These are phyloP conservation scores for Pyronema domesticum DNA, from an alignment of 495 filamentous ascomycete species.

Conservation along the genomic window DNA sequence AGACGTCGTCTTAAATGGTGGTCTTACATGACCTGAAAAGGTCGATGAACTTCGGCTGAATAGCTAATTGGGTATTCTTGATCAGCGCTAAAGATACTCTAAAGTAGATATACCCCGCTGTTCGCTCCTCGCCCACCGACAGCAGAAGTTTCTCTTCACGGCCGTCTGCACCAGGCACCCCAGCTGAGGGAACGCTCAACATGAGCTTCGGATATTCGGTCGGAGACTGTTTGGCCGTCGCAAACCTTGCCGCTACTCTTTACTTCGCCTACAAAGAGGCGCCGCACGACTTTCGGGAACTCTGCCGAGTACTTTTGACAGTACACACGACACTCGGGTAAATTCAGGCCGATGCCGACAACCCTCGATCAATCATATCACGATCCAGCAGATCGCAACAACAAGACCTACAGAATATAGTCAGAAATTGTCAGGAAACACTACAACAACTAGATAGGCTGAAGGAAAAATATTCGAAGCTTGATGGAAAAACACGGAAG, in stretches of 20 bases:
- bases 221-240: slow-evolving; percentile 15
- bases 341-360: neutral
- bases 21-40: no score
- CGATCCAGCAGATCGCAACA: neutral
- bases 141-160: no score
- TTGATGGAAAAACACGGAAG: neutral
- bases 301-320: neutral
- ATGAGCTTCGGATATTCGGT: slow-evolving; percentile 16
- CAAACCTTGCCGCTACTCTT: slow-evolving; percentile 3
- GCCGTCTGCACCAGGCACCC: no score
- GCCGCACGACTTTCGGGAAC: neutral
- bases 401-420: neutral
- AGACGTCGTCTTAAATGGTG: no score
- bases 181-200: no score
- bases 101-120: no score
- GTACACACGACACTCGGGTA: neutral
- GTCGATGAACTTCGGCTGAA: no score
- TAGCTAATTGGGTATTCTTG: no score
- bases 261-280: neutral
- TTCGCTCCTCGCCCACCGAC: no score
- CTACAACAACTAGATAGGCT: neutral
- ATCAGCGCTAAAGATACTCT: no score
- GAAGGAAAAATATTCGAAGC: neutral
- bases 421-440: neutral
- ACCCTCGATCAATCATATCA: neutral